Evolutionary conservation across 768 basidiomycete species (phyloP).

Genomic region (Fomitopsis serialis): DNA sequence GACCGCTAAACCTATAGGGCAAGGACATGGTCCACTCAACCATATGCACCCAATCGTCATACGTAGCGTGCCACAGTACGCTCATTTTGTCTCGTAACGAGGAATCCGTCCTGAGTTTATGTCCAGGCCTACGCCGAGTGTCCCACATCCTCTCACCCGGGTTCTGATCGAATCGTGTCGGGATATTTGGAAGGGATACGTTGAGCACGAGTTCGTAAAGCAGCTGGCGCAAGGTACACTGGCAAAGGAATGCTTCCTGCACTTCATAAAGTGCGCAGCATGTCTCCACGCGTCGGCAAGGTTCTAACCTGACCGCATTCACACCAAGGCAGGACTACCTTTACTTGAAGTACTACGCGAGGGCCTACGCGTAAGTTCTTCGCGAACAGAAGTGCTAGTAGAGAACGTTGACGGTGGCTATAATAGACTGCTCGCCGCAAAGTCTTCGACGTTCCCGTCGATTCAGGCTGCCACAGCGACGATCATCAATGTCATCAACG

Average conservation of each 20-base stretch:
- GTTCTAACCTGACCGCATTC: background rate
- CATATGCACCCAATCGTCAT: constrained; percentile 62
- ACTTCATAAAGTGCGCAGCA: constrained; percentile 72
- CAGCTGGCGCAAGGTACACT: constrained; percentile 72
- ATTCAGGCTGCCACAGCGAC: constrained; percentile 62
- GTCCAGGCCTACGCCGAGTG: constrained; percentile 46
- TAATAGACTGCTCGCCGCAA: constrained; percentile 67
- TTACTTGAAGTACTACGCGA: constrained; percentile 78
- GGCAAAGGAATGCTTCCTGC: constrained; percentile 57
- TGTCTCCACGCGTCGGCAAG: background rate
- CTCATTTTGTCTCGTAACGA: constrained; percentile 8
- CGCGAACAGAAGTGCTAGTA: background rate
- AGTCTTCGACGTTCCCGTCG: constrained; percentile 56
- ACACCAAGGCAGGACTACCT: constrained; percentile 68
- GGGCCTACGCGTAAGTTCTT: constrained; percentile 64
- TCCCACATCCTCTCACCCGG: constrained; percentile 66
- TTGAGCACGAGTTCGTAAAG: constrained; percentile 80
- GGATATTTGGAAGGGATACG: constrained; percentile 64
- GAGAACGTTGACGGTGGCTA: too few species aligned
- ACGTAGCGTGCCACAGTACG: constrained; percentile 51
- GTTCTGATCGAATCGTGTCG: constrained; percentile 55
- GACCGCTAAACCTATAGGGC: constrained; percentile 60
- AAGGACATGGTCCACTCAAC: constrained; percentile 82
- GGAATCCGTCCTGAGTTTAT: background rate
- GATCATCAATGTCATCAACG: constrained; percentile 58